A percentile compares a stretch with the other conserved stretches of the same genome.
Evolutionary conservation across 139 green algal genomes (phyloP).

Genomic region (Limnomonas spitsbergensis): DNA sequence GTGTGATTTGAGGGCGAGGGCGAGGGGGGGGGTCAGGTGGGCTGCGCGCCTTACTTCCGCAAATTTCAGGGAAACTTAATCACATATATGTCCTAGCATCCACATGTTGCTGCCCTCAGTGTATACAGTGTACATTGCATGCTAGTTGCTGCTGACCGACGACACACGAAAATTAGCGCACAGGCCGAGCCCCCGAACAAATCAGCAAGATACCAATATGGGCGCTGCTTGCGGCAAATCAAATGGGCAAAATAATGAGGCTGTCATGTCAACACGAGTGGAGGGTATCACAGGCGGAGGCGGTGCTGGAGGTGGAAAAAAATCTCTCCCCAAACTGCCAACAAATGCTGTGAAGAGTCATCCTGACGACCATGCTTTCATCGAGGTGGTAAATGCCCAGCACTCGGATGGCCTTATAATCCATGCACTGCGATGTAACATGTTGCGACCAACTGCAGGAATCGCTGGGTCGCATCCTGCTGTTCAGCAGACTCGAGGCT

Average conservation of each 20-base stretch:
- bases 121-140: no score
- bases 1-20: no score
- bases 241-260: background rate
- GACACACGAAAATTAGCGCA: no score
- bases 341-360: background rate
- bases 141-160: no score
- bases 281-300: background rate
- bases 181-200: no score
- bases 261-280: background rate
- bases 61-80: no score
- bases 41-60: no score
- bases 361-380: background rate
- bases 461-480: constrained; percentile 69
- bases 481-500: constrained; percentile 77
- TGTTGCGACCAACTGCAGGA: constrained; percentile 4
- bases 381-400: background rate
- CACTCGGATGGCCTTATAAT: background rate
- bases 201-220: no score
- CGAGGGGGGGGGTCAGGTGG: no score
- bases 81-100: no score
- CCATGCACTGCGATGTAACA: background rate
- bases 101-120: no score
- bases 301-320: background rate
- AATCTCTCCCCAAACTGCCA: background rate
- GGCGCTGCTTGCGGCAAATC: background rate